Conservation (phyloP, 2,329 filamentous ascomycete species). For the Aspergillus tanneri region DNA sequence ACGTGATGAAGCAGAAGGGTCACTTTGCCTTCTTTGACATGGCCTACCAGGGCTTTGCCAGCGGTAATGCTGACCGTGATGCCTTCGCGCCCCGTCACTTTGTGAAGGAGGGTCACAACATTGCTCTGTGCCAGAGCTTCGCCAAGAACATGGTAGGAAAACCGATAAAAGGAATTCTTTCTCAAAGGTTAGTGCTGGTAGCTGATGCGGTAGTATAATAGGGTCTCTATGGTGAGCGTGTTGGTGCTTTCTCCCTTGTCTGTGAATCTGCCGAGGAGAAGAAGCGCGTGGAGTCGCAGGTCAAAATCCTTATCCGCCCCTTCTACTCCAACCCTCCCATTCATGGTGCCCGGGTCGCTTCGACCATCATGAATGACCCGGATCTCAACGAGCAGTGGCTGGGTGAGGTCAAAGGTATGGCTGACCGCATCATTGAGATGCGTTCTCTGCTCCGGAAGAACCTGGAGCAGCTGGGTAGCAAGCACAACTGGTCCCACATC, state of each 20-base stretch:
- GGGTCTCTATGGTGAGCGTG: conserved; percentile 98
- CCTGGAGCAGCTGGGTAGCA: conserved; percentile 89
- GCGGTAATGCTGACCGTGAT: conserved; percentile 85
- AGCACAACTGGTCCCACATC: conserved; percentile 98
- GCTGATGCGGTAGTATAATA: conserved; percentile 32
- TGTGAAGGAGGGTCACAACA: conserved; percentile 84
- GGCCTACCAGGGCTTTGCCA: conserved; percentile 98
- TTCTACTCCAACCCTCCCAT: conserved; percentile 98
- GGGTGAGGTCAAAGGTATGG: conserved; percentile 96
- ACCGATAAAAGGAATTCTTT: too few relatives aligned
- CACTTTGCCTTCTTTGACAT: conserved; percentile 99
- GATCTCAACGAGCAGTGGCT: conserved; percentile 91
- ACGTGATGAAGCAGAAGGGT: conserved; percentile 77
- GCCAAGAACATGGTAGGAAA: conserved; percentile 92
- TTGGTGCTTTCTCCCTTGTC: conserved; percentile 93
- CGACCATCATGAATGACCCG: conserved; percentile 83
- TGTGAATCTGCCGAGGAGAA: conserved; percentile 83
- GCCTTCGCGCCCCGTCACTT: conserved; percentile 94
- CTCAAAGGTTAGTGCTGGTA: too few relatives aligned
- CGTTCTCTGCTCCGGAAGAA: conserved; percentile 90
- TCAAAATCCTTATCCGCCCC: conserved; percentile 97
- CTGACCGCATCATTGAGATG: conserved; percentile 98
- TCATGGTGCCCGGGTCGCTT: conserved; percentile 91
- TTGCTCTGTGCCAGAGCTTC: conserved; percentile 88
- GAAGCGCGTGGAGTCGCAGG: conserved; percentile 92